A percentile compares a stretch with the other conserved stretches of the same genome.
phyloP scores from a whole-genome alignment of 345 rosid species.

The Lumnitzera littorea region DNA sequence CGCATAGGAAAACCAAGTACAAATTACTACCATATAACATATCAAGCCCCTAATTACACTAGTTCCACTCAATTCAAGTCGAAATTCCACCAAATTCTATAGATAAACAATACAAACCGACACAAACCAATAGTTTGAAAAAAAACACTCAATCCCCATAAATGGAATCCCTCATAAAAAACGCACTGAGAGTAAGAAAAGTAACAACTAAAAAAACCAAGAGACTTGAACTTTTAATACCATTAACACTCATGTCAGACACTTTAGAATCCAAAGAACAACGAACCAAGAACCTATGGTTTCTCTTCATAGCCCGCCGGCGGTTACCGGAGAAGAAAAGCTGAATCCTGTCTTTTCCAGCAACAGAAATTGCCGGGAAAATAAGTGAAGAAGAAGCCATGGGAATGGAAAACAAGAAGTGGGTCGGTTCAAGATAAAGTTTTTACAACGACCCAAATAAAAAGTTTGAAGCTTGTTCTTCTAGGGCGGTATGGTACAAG shows the following conservation, averaged over 20 bases:
- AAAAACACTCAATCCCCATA: too few relatives aligned
- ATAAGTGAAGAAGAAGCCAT: slow-evolving; percentile 79
- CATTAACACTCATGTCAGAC: slow-evolving; percentile 94
- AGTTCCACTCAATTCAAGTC: too few relatives aligned
- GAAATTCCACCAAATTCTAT: too few relatives aligned
- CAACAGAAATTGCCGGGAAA: slow-evolving; percentile 51
- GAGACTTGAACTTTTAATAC: slow-evolving; percentile 7
- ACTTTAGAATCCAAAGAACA: slow-evolving; percentile 72
- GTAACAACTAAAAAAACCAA: too few relatives aligned
- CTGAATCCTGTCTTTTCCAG: slow-evolving; percentile 15
- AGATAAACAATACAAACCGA: too few relatives aligned
- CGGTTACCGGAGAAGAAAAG: slow-evolving; percentile 20
- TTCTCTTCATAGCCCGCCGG: slow-evolving; percentile 18
- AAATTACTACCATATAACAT: too few relatives aligned
- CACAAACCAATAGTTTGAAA: too few relatives aligned
- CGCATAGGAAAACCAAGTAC: too few relatives aligned
- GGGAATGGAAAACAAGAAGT: background rate
- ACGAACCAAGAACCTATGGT: slow-evolving; percentile 39
- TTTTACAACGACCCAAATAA: too few relatives aligned
- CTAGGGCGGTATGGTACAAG: background rate
- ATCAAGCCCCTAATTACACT: too few relatives aligned
- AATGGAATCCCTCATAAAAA: too few relatives aligned
- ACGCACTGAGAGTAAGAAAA: too few relatives aligned
- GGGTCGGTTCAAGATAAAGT: background rate
- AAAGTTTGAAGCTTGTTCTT: background rate